A percentile compares a stretch with the other conserved stretches of the same genome.
phyloP scores from a whole-genome alignment of 2,329 filamentous ascomycete species.

The Neofusicoccum sp. region DNA sequence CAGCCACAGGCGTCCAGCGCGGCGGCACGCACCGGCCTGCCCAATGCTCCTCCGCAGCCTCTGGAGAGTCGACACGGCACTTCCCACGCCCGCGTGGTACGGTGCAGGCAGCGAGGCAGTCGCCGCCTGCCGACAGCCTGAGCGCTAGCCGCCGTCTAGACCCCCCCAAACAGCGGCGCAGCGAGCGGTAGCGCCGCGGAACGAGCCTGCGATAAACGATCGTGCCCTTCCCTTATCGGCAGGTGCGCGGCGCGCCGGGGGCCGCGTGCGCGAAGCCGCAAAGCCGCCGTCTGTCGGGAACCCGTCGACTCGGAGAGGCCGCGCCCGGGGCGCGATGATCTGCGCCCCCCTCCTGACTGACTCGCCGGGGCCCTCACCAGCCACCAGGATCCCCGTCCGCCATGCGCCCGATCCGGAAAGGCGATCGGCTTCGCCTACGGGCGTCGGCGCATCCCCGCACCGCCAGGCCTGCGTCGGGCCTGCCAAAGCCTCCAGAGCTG shows the following conservation, averaged over 20 bases:
- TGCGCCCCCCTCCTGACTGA: neutral
- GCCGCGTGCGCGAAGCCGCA: neutral
- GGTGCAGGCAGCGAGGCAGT: slow-evolving; percentile 2
- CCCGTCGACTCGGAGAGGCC: slow-evolving; percentile 6
- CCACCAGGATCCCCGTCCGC: slow-evolving; percentile 8
- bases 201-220: too few relatives aligned
- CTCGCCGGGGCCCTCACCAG: neutral
- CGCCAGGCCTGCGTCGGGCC: neutral
- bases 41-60: neutral
- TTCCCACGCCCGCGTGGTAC: slow-evolving; percentile 3
- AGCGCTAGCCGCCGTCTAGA: too few relatives aligned
- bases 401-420: slow-evolving; percentile 6
- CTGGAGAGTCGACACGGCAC: neutral
- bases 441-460: slow-evolving; percentile 9
- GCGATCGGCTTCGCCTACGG: slow-evolving; percentile 11
- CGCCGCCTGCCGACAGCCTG: neutral
- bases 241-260: neutral
- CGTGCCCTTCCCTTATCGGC: neutral
- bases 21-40: neutral
- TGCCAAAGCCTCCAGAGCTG: slow-evolving; percentile 7
- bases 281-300: slow-evolving; percentile 4
- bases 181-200: too few relatives aligned
- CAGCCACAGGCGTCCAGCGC: neutral
- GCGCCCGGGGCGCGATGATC: neutral
- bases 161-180: too few relatives aligned